phyloP scores from a whole-genome alignment of 257 asterid species.

The Osmanthus fragrans region DNA sequence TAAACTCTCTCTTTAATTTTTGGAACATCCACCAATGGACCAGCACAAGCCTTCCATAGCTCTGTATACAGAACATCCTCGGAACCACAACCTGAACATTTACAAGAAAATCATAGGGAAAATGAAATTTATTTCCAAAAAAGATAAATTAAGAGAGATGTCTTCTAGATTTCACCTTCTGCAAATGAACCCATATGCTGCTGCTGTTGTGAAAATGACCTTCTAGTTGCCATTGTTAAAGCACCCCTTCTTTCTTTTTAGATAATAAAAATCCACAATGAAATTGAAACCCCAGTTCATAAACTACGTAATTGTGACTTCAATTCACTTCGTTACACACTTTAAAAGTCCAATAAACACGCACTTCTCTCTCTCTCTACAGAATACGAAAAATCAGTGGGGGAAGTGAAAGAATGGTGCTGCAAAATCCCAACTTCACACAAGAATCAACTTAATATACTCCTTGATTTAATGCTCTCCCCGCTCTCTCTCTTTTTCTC shows the following conservation, averaged over 20 bases:
- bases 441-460: conserved; percentile 37
- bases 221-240: conserved; percentile 42
- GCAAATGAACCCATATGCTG: conserved; percentile 32
- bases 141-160: not conserved
- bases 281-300: not conserved
- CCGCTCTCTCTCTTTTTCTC: not conserved
- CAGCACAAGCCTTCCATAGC: conserved; percentile 96
- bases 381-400: not conserved
- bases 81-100: conserved; percentile 41
- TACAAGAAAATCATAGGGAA: conserved; percentile 2
- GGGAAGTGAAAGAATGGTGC: conserved; percentile 14
- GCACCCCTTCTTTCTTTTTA: conserved; percentile 11
- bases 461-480: conserved; percentile 40
- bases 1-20: conserved; percentile 68
- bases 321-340: not conserved
- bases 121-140: not conserved
- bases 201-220: conserved; percentile 44
- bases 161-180: conserved; percentile 29
- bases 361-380: not conserved
- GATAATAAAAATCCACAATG: conserved; percentile 1
- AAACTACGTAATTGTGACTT: not conserved
- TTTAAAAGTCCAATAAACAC: not conserved
- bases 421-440: conserved; percentile 16
- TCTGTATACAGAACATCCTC: conserved; percentile 61
- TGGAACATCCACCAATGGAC: conserved; percentile 92